Conservation (phyloP, 306 rosid species). For the Luffa acutangula region DNA sequence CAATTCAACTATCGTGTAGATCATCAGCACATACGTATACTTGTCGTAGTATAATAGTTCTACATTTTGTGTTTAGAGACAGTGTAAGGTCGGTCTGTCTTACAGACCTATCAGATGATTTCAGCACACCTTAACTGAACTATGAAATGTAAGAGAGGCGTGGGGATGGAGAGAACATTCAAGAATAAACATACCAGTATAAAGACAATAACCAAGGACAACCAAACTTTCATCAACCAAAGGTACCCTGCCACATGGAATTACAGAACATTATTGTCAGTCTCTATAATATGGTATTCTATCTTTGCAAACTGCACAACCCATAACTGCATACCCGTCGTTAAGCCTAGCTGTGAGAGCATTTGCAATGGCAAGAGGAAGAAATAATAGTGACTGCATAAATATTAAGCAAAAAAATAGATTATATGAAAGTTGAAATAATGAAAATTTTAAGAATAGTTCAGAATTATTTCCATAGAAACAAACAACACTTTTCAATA, state of each 20-base stretch:
- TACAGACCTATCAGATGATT: neutral
- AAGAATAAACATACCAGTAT: conserved; percentile 35
- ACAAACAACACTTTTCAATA: neutral
- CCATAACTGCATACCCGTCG: conserved; percentile 59
- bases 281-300: neutral
- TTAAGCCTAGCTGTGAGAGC: conserved; percentile 72
- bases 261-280: neutral
- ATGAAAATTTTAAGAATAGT: neutral
- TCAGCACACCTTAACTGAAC: neutral
- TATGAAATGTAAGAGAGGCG: neutral
- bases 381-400: conserved; percentile 75
- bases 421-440: neutral
- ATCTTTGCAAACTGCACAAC: neutral
- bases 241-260: conserved; percentile 50
- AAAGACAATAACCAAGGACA: conserved; percentile 69
- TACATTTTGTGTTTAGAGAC: too few species aligned
- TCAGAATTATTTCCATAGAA: neutral
- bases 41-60: too few species aligned
- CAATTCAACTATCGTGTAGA: neutral
- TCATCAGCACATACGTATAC: neutral
- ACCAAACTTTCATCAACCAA: conserved; percentile 70
- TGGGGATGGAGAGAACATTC: neutral
- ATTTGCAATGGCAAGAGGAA: conserved; percentile 85
- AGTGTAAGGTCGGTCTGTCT: neutral
- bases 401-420: neutral